Base-by-base conservation (phyloP, 2,329 filamentous ascomycete species). In the Bipolaris oryzae region DNA sequence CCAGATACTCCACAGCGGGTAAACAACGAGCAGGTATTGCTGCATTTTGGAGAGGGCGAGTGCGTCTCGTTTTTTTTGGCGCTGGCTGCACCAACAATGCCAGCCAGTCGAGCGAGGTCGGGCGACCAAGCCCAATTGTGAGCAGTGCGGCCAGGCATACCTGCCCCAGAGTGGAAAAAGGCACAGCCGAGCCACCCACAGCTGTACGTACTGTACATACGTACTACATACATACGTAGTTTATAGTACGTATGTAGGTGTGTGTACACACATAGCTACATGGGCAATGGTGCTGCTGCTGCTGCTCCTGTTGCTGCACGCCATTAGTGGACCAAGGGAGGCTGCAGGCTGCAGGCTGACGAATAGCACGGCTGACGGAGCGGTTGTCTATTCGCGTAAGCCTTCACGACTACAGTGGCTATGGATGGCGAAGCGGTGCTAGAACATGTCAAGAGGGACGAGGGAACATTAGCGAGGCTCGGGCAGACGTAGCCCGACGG, bases 1-100 rank as follows among this genome's bases (percentile, higher is more conserved):
- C 57, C 45, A 48, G 33, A 44, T 55, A 52, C 56, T 58, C 37
- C 53, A 53, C 50, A 31, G 62, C 58, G 63, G 65, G 53, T 60
- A 58, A 61, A 60, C 44, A 34, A 46, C 42, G 45, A 54, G 34
- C 39, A 20, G 28, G 43, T 20, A 39, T 13, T 23, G 35, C 18
- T 23, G 15, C 38, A 7, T 41, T 13, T 13, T 31, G 28, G 35
- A 34, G 39, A 39, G n/a, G 33, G 35, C 34, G 41, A 50, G 41
- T 42, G 38, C 38, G 38, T 28, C 21, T 50, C 16, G 28, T 20
- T 11, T 28, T 21, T n/a, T 28, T 45, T 31, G 52, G 45, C 45
- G 21, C 3, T 44, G 39, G 39, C 16, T 39, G 38, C 34, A 16
- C 34, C 45, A 39, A 44, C 45, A 42, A 41, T 33, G 6, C 15